Conservation (phyloP, 1,139 yeast species). For the Scheffersomyces parashehatae region DNA sequence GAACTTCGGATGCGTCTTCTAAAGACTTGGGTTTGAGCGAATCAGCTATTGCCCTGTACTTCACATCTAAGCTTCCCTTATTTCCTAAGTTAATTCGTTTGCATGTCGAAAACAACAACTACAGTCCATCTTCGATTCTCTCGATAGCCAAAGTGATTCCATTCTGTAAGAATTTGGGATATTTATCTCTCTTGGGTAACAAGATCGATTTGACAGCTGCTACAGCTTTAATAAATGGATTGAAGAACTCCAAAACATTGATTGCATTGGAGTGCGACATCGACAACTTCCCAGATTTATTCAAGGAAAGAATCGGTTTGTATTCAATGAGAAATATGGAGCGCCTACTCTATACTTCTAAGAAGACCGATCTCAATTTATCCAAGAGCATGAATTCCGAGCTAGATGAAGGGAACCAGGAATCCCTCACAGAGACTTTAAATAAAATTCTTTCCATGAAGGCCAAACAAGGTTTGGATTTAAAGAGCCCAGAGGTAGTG, state of each 20-base stretch:
- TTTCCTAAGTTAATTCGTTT: conserved; percentile 56
- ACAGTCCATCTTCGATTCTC: conserved; percentile 47
- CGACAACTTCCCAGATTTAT: conserved; percentile 38
- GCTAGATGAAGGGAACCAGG: conserved; percentile 30
- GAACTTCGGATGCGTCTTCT: conserved; percentile 2
- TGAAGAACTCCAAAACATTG: conserved; percentile 40
- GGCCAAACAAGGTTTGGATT: conserved; percentile 19
- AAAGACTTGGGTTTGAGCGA: conserved; percentile 12
- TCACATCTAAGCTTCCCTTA: conserved; percentile 58
- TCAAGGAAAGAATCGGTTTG: conserved; percentile 61
- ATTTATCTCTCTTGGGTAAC: conserved; percentile 64
- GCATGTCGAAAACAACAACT: conserved; percentile 61
- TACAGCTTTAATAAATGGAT: conserved; percentile 41
- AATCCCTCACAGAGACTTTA: conserved; percentile 39
- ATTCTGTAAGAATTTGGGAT: conserved; percentile 55
- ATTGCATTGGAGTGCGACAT: conserved; percentile 43
- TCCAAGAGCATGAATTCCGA: conserved; percentile 2
- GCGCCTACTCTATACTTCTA: conserved; percentile 22
- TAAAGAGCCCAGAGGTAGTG: conserved; percentile 26
- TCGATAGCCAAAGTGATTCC: conserved; percentile 65
- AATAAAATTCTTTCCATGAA: conserved; percentile 39
- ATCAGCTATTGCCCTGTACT: conserved; percentile 31
- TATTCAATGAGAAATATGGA: conserved; percentile 77
- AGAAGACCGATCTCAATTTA: neutral
- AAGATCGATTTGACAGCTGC: conserved; percentile 46